A percentile compares a stretch with the other conserved stretches of the same genome.
phyloP scores from a whole-genome alignment of 2,329 filamentous ascomycete species.

The Epichloe sp. region DNA sequence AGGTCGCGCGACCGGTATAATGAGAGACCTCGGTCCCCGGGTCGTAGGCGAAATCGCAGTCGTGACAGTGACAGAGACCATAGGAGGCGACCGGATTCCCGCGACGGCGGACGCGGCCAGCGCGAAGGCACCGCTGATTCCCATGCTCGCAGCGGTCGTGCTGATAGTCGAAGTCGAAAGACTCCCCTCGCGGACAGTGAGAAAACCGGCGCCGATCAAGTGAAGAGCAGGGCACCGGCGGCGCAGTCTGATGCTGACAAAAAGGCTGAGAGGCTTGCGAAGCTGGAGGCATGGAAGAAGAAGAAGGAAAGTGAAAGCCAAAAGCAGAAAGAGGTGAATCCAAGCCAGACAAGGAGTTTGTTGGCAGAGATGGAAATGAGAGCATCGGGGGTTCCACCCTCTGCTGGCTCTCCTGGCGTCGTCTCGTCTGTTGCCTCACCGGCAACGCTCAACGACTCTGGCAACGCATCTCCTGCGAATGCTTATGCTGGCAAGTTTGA shows the following conservation, averaged over 20 bases:
- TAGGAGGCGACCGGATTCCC: slow-evolving; percentile 62
- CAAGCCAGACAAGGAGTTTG: slow-evolving; percentile 52
- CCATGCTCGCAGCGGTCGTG: slow-evolving; percentile 50
- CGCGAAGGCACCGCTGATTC: slow-evolving; percentile 62
- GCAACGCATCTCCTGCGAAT: slow-evolving; percentile 36
- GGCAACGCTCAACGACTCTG: slow-evolving; percentile 27
- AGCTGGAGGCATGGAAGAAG: slow-evolving; percentile 84
- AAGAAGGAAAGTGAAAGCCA: slow-evolving; percentile 67
- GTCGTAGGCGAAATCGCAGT: slow-evolving; percentile 46
- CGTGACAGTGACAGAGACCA: slow-evolving; percentile 52
- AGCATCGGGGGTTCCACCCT: slow-evolving; percentile 33
- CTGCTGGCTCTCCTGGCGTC: slow-evolving; percentile 36
- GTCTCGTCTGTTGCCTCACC: slow-evolving; percentile 39
- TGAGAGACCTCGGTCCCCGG: slow-evolving; percentile 45
- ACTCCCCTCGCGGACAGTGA: slow-evolving; percentile 36
- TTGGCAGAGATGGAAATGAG: slow-evolving; percentile 64
- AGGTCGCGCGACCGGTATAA: slow-evolving; percentile 48
- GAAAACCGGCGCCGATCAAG: slow-evolving; percentile 40
- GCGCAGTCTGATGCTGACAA: slow-evolving; percentile 54
- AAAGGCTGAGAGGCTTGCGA: slow-evolving; percentile 67
- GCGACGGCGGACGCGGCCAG: slow-evolving; percentile 49
- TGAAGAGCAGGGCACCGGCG: slow-evolving; percentile 38
- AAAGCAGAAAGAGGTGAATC: slow-evolving; percentile 56
- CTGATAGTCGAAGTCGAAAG: slow-evolving; percentile 44
- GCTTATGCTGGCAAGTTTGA: slow-evolving; percentile 72